Evolutionary conservation across 2,329 filamentous ascomycete genomes (phyloP), one percentile per base, ranked within the genome.

Genomic region (Paecilomyces sp.): DNA sequence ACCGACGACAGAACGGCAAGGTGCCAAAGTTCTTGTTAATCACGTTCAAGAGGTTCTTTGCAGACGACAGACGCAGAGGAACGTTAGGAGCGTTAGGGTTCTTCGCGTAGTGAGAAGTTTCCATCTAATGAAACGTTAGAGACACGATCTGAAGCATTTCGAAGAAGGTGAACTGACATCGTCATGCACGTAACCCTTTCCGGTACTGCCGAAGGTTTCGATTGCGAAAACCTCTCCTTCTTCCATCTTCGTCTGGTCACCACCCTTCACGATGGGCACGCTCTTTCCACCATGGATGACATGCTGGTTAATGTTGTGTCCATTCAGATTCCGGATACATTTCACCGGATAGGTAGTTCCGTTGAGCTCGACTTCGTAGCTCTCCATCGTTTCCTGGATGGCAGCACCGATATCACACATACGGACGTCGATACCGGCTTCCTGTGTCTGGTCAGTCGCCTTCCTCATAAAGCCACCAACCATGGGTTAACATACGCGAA

Each of bases 21-120:
- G 92, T 96, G 65, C 91, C 91, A 74, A 97, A 97, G 77, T 96
- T 96, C 83, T 96, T 96, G 78, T 91, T 94, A 75, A 97, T 97
- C 33, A 91, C 88, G 68, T 84, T 94, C 66, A 96, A 81, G 59
- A 97, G 81, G 59, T 87, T 88, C 80, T 92, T 94, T 61, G 92
- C 92, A 54, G 91, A 95, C 52, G 88, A 85, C 56, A 95, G 79
- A 56, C 90, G 85, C 61, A 96, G 79, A 60, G 90, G 85, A 7
- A 90, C 87, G 70, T 91, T 90, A 56, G 88, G 85, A 3, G 87
- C 88, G 73, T 96, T 88, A 34, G 80, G 75, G 62, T 84, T 81
- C 74, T 89, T 87, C 54, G 91, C 92, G 69, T 97, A 97, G 76
- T 96, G 92, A 52, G 91, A 96, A 18, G 87, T 85, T 80, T 96